Percentiles rank a stretch among this genome's conserved stretches.
These are phyloP conservation scores for Stagonosporopsis rhizophila DNA, from an alignment of 2,329 filamentous ascomycete genomes.

Conservation along the genomic window DNA sequence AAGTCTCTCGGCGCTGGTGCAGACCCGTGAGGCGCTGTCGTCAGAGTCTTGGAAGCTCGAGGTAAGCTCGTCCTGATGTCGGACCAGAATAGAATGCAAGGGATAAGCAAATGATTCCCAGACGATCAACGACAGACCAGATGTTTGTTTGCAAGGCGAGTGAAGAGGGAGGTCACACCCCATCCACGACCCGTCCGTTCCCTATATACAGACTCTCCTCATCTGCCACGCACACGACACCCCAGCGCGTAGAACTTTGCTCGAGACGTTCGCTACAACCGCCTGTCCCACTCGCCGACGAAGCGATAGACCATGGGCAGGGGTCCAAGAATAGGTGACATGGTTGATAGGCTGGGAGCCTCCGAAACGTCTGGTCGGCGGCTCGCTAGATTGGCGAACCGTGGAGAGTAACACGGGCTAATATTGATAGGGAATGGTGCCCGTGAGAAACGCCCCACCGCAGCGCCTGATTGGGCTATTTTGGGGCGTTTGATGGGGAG, in stretches of 20 bases:
- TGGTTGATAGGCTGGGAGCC: constrained; percentile 2
- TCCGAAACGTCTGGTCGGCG: constrained; percentile 6
- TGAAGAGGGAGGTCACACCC: constrained; percentile 10
- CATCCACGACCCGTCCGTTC: constrained; percentile 10
- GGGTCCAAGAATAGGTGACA: constrained; percentile 10
- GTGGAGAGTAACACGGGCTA: background rate
- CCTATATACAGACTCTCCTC: constrained; percentile 13
- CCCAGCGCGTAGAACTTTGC: constrained; percentile 14
- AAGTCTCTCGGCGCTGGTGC: background rate
- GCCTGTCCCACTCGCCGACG: constrained; percentile 20
- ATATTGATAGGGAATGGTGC: background rate
- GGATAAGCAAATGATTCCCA: constrained; percentile 10
- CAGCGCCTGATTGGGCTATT: constrained; percentile 24
- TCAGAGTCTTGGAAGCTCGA: constrained; percentile 1
- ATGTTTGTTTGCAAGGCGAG: constrained; percentile 8
- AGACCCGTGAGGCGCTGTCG: constrained; percentile 12
- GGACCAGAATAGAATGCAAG: constrained; percentile 11
- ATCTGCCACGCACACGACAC: constrained; percentile 16
- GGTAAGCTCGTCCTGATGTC: background rate
- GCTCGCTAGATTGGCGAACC: constrained; percentile 16
- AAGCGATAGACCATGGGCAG: background rate
- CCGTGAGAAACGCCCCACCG: constrained; percentile 4
- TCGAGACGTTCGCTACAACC: constrained; percentile 8
- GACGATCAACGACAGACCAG: background rate
- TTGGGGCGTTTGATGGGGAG: constrained; percentile 11